These are phyloP conservation scores for Zygoascus meyerae DNA, from an alignment of 1,139 yeast species.

Conservation along the genomic window DNA sequence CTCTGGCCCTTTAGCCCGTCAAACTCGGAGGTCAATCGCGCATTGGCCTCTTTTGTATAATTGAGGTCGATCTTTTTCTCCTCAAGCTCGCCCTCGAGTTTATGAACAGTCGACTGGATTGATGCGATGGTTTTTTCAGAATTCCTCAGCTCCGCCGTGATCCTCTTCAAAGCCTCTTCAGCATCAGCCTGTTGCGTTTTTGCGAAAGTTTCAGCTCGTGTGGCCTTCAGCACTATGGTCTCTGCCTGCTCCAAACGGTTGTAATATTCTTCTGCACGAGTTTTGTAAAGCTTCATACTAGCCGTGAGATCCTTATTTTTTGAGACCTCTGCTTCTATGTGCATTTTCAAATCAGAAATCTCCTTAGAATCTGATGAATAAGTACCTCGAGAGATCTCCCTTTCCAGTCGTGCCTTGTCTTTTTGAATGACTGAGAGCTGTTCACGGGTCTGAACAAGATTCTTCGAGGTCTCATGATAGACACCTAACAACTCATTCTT, in stretches of 20 bases:
- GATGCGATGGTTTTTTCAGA: slow-evolving; percentile 55
- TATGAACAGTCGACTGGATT: slow-evolving; percentile 49
- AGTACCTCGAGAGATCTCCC: slow-evolving; percentile 31
- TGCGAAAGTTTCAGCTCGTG: slow-evolving; percentile 55
- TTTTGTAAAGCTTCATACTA: slow-evolving; percentile 56
- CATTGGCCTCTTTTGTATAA: slow-evolving; percentile 44
- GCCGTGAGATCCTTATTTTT: slow-evolving; percentile 49
- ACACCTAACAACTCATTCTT: slow-evolving; percentile 46
- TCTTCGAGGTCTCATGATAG: slow-evolving; percentile 52
- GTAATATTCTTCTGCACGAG: slow-evolving; percentile 70
- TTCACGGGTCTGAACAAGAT: slow-evolving; percentile 46
- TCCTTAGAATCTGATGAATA: slow-evolving; percentile 11
- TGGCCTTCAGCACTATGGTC: slow-evolving; percentile 56
- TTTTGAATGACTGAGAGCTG: slow-evolving; percentile 41
- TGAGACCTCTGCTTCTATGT: slow-evolving; percentile 47
- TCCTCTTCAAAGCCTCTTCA: slow-evolving; percentile 46
- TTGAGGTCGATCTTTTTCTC: slow-evolving; percentile 54
- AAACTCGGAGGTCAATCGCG: slow-evolving; percentile 46
- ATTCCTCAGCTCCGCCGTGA: slow-evolving; percentile 54
- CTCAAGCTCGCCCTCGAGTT: slow-evolving; percentile 53
- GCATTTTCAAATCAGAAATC: slow-evolving; percentile 36
- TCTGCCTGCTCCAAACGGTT: slow-evolving; percentile 76
- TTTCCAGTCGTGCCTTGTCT: slow-evolving; percentile 51
- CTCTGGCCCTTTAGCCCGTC: slow-evolving; percentile 27
- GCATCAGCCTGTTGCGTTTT: slow-evolving; percentile 52